These are phyloP conservation scores for Phytomonas sp. DNA, from an alignment of 208 protist species.

Conservation along the genomic window DNA sequence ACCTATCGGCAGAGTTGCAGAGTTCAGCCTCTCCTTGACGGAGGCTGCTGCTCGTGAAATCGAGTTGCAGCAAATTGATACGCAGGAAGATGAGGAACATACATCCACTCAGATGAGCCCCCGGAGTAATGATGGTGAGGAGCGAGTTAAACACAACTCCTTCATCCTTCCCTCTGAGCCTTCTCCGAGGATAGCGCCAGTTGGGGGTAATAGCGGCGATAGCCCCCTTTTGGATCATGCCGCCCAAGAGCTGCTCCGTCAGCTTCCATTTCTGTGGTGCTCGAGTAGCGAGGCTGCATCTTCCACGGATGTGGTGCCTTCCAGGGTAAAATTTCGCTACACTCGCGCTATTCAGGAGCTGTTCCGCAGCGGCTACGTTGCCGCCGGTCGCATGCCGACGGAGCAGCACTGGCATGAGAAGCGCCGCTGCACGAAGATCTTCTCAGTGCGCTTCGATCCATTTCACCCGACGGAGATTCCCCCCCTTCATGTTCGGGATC, in stretches of 20 bases:
- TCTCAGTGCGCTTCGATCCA: constrained; percentile 31
- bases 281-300: constrained; percentile 12
- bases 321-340: constrained; percentile 17
- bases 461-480: constrained; percentile 13
- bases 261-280: constrained; percentile 7
- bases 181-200: neutral
- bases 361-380: constrained; percentile 29
- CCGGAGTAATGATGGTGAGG: neutral
- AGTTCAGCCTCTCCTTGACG: constrained; percentile 33
- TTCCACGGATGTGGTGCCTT: constrained; percentile 13
- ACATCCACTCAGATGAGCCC: neutral
- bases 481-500: constrained; percentile 10
- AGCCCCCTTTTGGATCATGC: neutral
- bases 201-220: neutral
- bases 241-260: neutral
- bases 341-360: constrained; percentile 39
- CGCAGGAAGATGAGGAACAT: neutral
- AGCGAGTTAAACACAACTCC: neutral
- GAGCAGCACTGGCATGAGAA: constrained; percentile 5
- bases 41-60: constrained; percentile 18
- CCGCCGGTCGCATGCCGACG: constrained; percentile 9
- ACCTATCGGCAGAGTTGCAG: constrained; percentile 22
- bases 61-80: constrained; percentile 9
- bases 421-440: neutral
- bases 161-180: neutral